phyloP scores from a whole-genome alignment of 1,139 yeast species.

The Kodamaea alishanica region DNA sequence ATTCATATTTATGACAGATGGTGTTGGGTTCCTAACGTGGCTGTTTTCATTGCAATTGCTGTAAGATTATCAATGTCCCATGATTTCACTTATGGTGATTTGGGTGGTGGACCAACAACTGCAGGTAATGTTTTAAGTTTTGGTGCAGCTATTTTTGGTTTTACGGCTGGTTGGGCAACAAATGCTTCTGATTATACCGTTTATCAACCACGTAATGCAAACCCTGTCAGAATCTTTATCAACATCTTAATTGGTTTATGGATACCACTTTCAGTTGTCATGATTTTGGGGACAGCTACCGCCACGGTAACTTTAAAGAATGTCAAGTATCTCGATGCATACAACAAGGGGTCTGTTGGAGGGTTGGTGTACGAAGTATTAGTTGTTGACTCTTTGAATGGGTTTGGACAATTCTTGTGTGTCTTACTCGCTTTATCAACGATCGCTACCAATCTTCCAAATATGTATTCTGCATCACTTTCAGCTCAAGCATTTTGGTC shows the following conservation, averaged over 20 bases:
- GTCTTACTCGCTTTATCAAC: slow-evolving; percentile 29
- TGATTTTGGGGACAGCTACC: slow-evolving; percentile 29
- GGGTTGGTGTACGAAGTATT: slow-evolving; percentile 29
- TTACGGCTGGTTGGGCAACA: slow-evolving; percentile 31
- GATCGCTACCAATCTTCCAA: slow-evolving; percentile 30
- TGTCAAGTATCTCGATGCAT: slow-evolving; percentile 18
- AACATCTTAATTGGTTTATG: slow-evolving; percentile 28
- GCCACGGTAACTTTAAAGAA: slow-evolving; percentile 24
- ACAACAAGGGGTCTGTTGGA: slow-evolving; percentile 23
- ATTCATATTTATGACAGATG: slow-evolving; percentile 29
- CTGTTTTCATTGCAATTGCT: slow-evolving; percentile 25
- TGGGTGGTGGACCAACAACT: slow-evolving; percentile 39
- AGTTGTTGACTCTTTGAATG: slow-evolving; percentile 26
- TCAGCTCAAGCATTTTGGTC: slow-evolving; percentile 30
- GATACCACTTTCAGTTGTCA: slow-evolving; percentile 24
- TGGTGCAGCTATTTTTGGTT: slow-evolving; percentile 27
- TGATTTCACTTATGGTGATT: slow-evolving; percentile 25
- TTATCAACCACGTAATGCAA: slow-evolving; percentile 24
- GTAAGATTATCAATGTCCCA: slow-evolving; percentile 23
- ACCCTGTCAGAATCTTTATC: slow-evolving; percentile 24
- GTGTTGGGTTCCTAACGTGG: slow-evolving; percentile 29
- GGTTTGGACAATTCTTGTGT: slow-evolving; percentile 29
- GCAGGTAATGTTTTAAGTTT: slow-evolving; percentile 29
- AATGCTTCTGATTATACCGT: slow-evolving; percentile 31
- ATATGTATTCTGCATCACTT: slow-evolving; percentile 28